Base-by-base conservation (phyloP, 2,329 filamentous ascomycete species). In the Pestalotiopsis fici region DNA sequence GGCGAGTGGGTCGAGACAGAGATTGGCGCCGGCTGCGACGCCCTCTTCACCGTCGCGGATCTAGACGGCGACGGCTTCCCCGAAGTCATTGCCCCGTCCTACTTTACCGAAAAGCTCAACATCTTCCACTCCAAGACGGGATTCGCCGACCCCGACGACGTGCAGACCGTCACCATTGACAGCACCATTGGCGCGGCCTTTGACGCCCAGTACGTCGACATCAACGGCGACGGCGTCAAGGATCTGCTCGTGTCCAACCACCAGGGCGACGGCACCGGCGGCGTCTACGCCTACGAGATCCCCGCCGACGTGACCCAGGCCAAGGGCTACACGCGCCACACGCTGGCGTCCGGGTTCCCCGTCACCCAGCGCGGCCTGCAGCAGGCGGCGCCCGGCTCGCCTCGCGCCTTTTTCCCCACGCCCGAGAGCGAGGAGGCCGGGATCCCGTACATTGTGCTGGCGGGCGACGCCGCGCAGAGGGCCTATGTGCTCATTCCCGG, bases 81-180 rank as follows among this genome's bases (percentile, higher is more conserved):
- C 13, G 59, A 61, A 28, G 35, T 61, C 59, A 43, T 61, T n/a
- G 59, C 59, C 4, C 59, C 59, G 15, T 61, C 59, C 4, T 61
- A 61, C 59, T 61, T 61, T 23, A 61, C 59, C 27, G 59, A 61
- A 28, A 61, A 21, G 21, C 59, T 61, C 59, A 61, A 61, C 59
- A 18, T 61, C 6, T 61, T 35, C 59, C 59, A 61, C 59, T 61
- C 59, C 25, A 61, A 39, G 27, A 39, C 59, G n/a, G 59, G 59
- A 3, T 61, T 61, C 59, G 35, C 59, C 18, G 31, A 39, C 59
- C 28, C 59, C 3, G 18, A 11, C n/a, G 31, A 61, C 35, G 59
- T 61, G n/a, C 25, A 61, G 59, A 61, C 59, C 21, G n/a, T 61
- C 27, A 61, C 31, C 35, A 35, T 61, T 15, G 59, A 61, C 59